Percentiles rank a stretch among this genome's conserved stretches.
These are phyloP conservation scores for Gossypium stocksii DNA, from an alignment of 345 rosid genomes.

Conservation along the genomic window DNA sequence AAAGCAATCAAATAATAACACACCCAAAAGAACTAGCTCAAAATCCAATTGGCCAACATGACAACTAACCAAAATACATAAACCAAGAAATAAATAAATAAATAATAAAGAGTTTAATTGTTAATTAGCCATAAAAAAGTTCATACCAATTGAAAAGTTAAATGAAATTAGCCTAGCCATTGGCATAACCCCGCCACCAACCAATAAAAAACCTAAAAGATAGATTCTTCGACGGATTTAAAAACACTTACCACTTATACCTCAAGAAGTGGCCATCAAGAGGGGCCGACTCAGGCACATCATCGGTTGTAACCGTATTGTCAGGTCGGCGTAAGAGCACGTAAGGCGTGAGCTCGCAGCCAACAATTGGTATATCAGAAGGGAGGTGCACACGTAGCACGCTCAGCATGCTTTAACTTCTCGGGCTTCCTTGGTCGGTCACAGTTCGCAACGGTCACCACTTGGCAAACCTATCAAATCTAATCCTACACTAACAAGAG, in stretches of 20 bases:
- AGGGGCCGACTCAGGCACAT: conserved; percentile 79
- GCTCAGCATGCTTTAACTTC: conserved; percentile 64
- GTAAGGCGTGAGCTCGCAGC: conserved; percentile 93
- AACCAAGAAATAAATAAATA: background rate
- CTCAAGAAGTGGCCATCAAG: conserved; percentile 80
- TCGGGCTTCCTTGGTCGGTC: conserved; percentile 32
- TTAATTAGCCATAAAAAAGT: background rate
- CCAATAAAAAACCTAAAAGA: background rate
- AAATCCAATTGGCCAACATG: background rate
- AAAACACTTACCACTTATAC: conserved; percentile 71
- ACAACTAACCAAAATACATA: background rate
- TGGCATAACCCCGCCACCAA: background rate
- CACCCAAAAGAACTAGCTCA: background rate
- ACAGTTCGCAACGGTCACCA: conserved; percentile 35
- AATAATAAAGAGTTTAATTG: background rate
- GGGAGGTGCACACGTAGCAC: conserved; percentile 92
- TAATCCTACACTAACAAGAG: conserved; percentile 13
- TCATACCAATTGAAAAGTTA: background rate
- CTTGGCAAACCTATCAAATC: conserved; percentile 27
- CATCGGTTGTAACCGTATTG: conserved; percentile 44
- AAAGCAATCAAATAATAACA: background rate
- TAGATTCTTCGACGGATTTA: background rate
- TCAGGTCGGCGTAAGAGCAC: conserved; percentile 49
- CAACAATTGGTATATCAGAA: conserved; percentile 95
- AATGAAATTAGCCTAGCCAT: background rate